phyloP scores from a whole-genome alignment of 2,329 filamentous ascomycete species.

The Aspergillus pseudoglaucus region DNA sequence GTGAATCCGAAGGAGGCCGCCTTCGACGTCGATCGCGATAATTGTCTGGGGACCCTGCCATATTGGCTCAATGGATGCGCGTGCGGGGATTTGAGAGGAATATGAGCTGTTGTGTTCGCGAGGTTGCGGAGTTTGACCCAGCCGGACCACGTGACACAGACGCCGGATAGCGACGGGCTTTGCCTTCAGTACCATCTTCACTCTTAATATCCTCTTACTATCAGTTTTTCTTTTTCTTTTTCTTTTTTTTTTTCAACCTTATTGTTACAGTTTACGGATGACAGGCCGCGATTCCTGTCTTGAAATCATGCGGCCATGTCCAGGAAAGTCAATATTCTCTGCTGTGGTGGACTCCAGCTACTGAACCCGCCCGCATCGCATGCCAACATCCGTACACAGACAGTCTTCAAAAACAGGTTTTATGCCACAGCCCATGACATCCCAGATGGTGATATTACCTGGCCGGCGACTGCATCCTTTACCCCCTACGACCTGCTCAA shows the following conservation, averaged over 20 bases:
- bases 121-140: background rate
- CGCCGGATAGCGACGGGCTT: background rate
- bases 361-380: slow-evolving; percentile 19
- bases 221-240: too few species aligned
- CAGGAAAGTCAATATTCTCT: slow-evolving; percentile 39
- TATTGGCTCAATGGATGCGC: background rate
- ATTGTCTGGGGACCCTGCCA: slow-evolving; percentile 3
- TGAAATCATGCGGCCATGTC: slow-evolving; percentile 39
- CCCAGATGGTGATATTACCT: slow-evolving; percentile 26
- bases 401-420: slow-evolving; percentile 6
- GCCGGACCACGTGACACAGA: background rate
- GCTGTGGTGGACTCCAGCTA: slow-evolving; percentile 32
- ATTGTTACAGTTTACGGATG: background rate
- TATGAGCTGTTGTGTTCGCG: background rate
- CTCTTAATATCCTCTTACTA: background rate
- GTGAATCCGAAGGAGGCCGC: slow-evolving; percentile 16
- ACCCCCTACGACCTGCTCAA: slow-evolving; percentile 89
- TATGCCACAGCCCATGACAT: slow-evolving; percentile 30
- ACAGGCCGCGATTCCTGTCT: slow-evolving; percentile 11
- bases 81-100: background rate
- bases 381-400: slow-evolving; percentile 10
- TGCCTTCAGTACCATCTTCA: background rate
- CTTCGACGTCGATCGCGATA: slow-evolving; percentile 17
- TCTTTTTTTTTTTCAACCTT: background rate
- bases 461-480: slow-evolving; percentile 39